These are phyloP conservation scores for Pulveroboletus sp. DNA, from an alignment of 768 basidiomycete species.

Conservation along the genomic window DNA sequence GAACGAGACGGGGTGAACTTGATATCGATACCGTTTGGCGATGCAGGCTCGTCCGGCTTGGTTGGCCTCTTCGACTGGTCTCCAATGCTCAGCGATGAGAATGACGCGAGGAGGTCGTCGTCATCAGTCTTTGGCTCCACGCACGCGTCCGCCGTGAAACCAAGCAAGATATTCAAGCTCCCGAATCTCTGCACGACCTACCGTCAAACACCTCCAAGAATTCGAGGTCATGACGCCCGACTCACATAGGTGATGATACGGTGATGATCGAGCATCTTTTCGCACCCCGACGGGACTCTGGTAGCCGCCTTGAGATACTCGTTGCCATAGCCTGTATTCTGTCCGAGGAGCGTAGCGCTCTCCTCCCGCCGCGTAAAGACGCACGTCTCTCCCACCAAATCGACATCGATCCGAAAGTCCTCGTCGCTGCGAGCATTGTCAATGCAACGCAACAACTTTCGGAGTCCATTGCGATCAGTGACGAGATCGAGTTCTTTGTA, in stretches of 20 bases:
- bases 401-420: constrained; percentile 65
- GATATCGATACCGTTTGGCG: constrained; percentile 14
- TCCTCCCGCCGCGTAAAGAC: constrained; percentile 58
- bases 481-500: constrained; percentile 40
- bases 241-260: constrained; percentile 61
- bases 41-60: neutral
- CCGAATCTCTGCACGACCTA: constrained; percentile 43
- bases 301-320: constrained; percentile 61
- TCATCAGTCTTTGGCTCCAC: constrained; percentile 15
- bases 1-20: constrained; percentile 22
- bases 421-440: constrained; percentile 19
- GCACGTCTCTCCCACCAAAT: constrained; percentile 57
- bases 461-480: constrained; percentile 62
- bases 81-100: constrained; percentile 22
- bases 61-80: neutral
- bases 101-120: constrained; percentile 24
- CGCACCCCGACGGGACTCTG: constrained; percentile 42
- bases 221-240: neutral
- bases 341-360: neutral
- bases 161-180: constrained; percentile 53
- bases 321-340: constrained; percentile 46
- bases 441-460: constrained; percentile 58
- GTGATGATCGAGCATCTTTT: constrained; percentile 52
- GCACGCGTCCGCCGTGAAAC: constrained; percentile 51
- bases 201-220: neutral